Evolutionary conservation across 2,329 filamentous ascomycete genomes (phyloP).

Genomic region (Colletotrichum sp.): DNA sequence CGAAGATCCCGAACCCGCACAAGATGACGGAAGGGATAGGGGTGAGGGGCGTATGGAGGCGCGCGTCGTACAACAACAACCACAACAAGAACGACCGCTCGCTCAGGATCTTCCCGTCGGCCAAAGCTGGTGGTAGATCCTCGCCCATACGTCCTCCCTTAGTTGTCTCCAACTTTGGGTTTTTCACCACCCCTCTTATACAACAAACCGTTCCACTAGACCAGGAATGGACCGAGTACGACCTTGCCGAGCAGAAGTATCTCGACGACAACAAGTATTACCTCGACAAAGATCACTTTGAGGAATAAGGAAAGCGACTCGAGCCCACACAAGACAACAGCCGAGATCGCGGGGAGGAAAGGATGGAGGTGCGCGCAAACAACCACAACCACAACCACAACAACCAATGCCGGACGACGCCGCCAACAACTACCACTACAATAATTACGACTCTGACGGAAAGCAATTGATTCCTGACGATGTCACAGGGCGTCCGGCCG

Average conservation of each 20-base stretch:
- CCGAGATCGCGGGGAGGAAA: not conserved
- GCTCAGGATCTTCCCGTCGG: not conserved
- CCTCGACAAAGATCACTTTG: not conserved
- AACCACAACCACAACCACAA: not conserved
- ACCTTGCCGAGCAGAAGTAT: no score
- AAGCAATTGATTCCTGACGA: no score
- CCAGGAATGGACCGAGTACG: no score
- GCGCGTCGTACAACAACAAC: not conserved
- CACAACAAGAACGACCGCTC: fast-evolving
- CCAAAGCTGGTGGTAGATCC: not conserved
- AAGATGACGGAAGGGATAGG: not conserved
- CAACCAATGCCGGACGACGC: not conserved
- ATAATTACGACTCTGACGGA: no score
- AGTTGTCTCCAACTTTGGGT: no score
- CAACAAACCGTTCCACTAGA: no score
- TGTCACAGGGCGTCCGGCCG: not conserved
- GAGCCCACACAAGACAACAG: not conserved
- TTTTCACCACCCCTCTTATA: no score
- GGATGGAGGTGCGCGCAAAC: not conserved
- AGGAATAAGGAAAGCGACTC: not conserved
- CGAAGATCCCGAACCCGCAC: not conserved
- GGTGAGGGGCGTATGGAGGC: not conserved
- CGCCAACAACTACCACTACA: no score
- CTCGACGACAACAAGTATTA: not conserved
- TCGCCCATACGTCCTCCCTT: no score